Evolutionary conservation across 2,329 filamentous ascomycete species (phyloP), one percentile per base, ranked within the genome.

Genomic region (Sporothrix variecibatus): DNA sequence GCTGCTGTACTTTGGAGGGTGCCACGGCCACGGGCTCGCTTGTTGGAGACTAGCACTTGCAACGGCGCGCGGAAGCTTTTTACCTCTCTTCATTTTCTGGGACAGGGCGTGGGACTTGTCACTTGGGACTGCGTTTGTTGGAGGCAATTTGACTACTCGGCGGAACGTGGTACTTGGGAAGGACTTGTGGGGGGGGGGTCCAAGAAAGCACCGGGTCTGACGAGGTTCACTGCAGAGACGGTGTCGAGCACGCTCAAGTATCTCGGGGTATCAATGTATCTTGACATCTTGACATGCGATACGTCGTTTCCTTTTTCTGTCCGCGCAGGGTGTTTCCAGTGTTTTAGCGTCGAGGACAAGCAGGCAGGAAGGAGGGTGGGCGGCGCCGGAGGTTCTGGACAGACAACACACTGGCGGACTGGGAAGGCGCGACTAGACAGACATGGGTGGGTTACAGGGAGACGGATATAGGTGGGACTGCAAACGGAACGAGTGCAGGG

Each of bases 381-480:
- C 56, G 31, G 26, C 26, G 56, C 26, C 26, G 56, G 56, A 58
- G 56, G 56, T 58, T 58, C 26, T 60, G 58, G 58, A 62, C 58
- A 62, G 40, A 43, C 40, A 43, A 43, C 15, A 49, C 43, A 20
- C 2, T 49, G 15, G 51, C 51, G 51, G 51, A 62, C 9, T 38
- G 8, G 15, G 6, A 38, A 67, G 23, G 62, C 38, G 62, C 38
- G 12, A 23, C 12, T 26, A 26, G 62, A 56, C n/a, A 26, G 53
- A n/a, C 11, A 43, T 43, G 62, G 38, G 62, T 43, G n/a, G 62
- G 62, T 65, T 65, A 17, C 62, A 65, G 62, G n/a, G 38, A 62
- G 62, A 43, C 62, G 62, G 34, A 65, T 65, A 65, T 43, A 26
- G 62, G 38, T 67, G 62, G 62, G 62, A 38, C 26, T 69, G 43